phyloP scores from a whole-genome alignment of 306 rosid genomes.

The Carpinus fangiana region DNA sequence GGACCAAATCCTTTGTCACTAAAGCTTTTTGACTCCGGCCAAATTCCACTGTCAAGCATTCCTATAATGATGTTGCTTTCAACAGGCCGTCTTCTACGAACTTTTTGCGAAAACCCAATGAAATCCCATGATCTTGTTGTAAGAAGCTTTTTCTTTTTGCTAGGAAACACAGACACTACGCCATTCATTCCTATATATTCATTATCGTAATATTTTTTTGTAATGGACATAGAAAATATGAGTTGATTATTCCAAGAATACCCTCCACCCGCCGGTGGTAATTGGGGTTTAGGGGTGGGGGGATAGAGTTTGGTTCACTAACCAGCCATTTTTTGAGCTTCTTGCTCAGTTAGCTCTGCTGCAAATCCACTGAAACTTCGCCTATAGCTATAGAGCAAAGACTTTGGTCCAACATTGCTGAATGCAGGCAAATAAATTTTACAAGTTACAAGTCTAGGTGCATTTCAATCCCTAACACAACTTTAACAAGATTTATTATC shows the following conservation, averaged over 20 bases:
- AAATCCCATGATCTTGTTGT: slow-evolving; percentile 71
- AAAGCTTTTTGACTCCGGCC: slow-evolving; percentile 56
- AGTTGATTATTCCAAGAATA: no score
- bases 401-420: slow-evolving; percentile 26
- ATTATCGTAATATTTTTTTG: not conserved
- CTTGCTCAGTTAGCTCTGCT: slow-evolving; percentile 37
- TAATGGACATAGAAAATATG: no score
- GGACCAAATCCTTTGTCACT: slow-evolving; percentile 44
- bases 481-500: no score
- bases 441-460: not conserved
- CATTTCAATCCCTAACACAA: not conserved
- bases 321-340: slow-evolving; percentile 43
- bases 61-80: slow-evolving; percentile 52
- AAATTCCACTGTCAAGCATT: slow-evolving; percentile 47
- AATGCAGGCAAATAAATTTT: not conserved
- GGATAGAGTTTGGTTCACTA: not conserved
- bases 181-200: slow-evolving; percentile 37
- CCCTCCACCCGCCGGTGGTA: no score
- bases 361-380: slow-evolving; percentile 52
- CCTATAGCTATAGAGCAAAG: slow-evolving; percentile 33
- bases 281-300: not conserved
- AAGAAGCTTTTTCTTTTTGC: slow-evolving; percentile 30
- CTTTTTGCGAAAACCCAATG: slow-evolving; percentile 41
- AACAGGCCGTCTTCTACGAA: not conserved
- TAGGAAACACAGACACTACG: slow-evolving; percentile 60